Conservation (phyloP, 306 rosid genomes). For the Amphicarpaea edgeworthii region DNA sequence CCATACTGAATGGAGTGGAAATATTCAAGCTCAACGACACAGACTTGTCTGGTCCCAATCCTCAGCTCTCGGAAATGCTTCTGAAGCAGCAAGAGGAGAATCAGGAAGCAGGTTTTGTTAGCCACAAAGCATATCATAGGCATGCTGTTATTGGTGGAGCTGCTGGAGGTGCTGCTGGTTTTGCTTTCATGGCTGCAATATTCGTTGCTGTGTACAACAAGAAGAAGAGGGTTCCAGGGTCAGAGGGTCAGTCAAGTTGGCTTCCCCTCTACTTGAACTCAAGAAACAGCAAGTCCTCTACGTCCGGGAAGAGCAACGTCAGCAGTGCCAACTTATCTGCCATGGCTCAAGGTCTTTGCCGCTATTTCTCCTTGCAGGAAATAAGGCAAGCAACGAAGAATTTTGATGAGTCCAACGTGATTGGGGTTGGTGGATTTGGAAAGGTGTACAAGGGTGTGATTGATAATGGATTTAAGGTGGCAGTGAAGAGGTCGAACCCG, state of each 20-base stretch:
- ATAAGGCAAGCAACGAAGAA: slow-evolving; percentile 55
- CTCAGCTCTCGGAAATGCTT: slow-evolving; percentile 57
- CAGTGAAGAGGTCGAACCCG: slow-evolving; percentile 64
- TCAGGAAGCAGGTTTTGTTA: background rate
- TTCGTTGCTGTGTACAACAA: slow-evolving; percentile 46
- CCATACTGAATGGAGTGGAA: slow-evolving; percentile 60
- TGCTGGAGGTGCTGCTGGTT: slow-evolving; percentile 65
- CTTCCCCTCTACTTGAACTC: slow-evolving; percentile 54
- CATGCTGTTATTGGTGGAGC: slow-evolving; percentile 55
- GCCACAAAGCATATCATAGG: background rate
- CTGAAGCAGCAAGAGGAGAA: slow-evolving; percentile 3
- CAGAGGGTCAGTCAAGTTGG: slow-evolving; percentile 55
- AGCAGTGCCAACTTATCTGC: slow-evolving; percentile 42
- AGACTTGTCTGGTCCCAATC: slow-evolving; percentile 64
- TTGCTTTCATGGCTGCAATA: slow-evolving; percentile 56
- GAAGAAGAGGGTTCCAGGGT: slow-evolving; percentile 49
- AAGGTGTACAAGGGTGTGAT: slow-evolving; percentile 65
- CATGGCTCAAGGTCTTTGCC: slow-evolving; percentile 62
- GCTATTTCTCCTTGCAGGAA: slow-evolving; percentile 59
- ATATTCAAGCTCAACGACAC: slow-evolving; percentile 63
- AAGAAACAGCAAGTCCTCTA: slow-evolving; percentile 42
- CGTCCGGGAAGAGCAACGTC: slow-evolving; percentile 50
- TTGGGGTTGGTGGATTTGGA: slow-evolving; percentile 74
- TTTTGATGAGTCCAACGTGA: slow-evolving; percentile 62
- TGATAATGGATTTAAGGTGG: slow-evolving; percentile 58